A percentile compares a stretch with the other conserved stretches of the same genome.
phyloP scores from a whole-genome alignment of 169 alveolate genomes.

The Prorocentrum cordatum region DNA sequence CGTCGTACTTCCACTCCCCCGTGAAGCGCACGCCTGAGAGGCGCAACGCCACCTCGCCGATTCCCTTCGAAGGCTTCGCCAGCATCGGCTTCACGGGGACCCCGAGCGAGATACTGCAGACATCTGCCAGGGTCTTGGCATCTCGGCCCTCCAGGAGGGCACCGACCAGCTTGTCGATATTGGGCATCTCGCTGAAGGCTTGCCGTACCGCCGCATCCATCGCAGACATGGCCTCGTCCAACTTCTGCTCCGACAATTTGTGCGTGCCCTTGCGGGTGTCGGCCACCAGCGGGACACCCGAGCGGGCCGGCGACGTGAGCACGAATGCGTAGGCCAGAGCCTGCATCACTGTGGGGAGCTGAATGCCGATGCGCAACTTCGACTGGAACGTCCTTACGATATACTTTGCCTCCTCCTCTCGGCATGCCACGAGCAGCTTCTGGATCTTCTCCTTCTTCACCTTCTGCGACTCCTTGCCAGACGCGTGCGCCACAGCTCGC shows the following conservation, averaged over 20 bases:
- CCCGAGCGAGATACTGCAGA: slow-evolving; percentile 85
- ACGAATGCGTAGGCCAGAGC: slow-evolving; percentile 52
- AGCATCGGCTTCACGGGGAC: slow-evolving; percentile 97
- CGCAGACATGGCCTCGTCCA: slow-evolving; percentile 17
- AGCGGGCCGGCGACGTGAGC: slow-evolving; percentile 52
- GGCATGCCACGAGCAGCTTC: slow-evolving; percentile 40
- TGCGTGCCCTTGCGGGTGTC: neutral
- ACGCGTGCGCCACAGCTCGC: slow-evolving; percentile 24
- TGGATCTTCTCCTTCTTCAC: slow-evolving; percentile 59
- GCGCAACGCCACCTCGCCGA: slow-evolving; percentile 82
- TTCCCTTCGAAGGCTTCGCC: slow-evolving; percentile 91
- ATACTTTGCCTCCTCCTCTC: slow-evolving; percentile 52
- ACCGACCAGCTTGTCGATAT: slow-evolving; percentile 8
- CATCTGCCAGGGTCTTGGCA: slow-evolving; percentile 5
- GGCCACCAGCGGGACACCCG: no score
- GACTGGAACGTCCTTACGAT: slow-evolving; percentile 56
- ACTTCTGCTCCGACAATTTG: neutral
- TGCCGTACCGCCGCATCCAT: slow-evolving; percentile 53
- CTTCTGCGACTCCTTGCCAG: slow-evolving; percentile 63
- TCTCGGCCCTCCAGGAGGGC: slow-evolving; percentile 41
- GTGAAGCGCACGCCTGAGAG: slow-evolving; percentile 89
- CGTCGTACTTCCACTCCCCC: slow-evolving; percentile 89
- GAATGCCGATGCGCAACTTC: slow-evolving; percentile 64
- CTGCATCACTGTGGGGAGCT: slow-evolving; percentile 56
- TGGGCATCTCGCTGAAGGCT: slow-evolving; percentile 67